These are phyloP conservation scores for Cudoniella acicularis DNA, from an alignment of 495 filamentous ascomycete genomes.

Conservation along the genomic window DNA sequence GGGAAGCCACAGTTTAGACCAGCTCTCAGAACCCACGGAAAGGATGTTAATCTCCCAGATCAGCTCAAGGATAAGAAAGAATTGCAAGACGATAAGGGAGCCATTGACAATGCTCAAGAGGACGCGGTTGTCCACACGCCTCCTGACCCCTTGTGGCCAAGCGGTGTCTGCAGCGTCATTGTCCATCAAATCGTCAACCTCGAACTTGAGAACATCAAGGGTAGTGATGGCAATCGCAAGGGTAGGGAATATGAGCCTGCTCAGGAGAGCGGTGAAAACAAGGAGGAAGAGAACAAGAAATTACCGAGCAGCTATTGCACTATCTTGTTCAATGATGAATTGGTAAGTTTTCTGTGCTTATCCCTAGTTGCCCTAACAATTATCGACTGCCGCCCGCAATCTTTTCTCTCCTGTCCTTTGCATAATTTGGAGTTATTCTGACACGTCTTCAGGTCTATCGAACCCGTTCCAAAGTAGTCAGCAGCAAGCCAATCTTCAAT, in stretches of 20 bases:
- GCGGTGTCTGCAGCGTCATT: constrained; percentile 75
- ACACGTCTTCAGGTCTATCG: constrained; percentile 56
- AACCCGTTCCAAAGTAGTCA: constrained; percentile 85
- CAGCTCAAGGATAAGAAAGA: constrained; percentile 67
- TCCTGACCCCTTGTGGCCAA: constrained; percentile 91
- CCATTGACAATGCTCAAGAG: constrained; percentile 68
- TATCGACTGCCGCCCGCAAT: no score
- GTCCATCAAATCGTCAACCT: constrained; percentile 95
- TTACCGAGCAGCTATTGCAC: constrained; percentile 90
- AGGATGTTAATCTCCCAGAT: constrained; percentile 69
- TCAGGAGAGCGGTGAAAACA: constrained; percentile 77
- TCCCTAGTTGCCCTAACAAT: no score
- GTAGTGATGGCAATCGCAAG: constrained; percentile 63
- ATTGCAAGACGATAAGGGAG: constrained; percentile 85
- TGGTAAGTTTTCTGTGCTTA: no score
- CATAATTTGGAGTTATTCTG: constrained; percentile 10
- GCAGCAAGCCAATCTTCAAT: constrained; percentile 93
- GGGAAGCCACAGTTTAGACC: constrained; percentile 80
- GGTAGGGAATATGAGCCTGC: constrained; percentile 88
- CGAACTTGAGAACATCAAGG: constrained; percentile 77
- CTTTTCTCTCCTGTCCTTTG: no score
- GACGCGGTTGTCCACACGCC: constrained; percentile 86
- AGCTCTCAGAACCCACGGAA: constrained; percentile 80
- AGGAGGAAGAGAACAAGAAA: constrained; percentile 71
- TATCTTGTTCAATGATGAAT: constrained; percentile 81